Conservation (phyloP, 2,329 filamentous ascomycete genomes). For the Xylaria digitata region DNA sequence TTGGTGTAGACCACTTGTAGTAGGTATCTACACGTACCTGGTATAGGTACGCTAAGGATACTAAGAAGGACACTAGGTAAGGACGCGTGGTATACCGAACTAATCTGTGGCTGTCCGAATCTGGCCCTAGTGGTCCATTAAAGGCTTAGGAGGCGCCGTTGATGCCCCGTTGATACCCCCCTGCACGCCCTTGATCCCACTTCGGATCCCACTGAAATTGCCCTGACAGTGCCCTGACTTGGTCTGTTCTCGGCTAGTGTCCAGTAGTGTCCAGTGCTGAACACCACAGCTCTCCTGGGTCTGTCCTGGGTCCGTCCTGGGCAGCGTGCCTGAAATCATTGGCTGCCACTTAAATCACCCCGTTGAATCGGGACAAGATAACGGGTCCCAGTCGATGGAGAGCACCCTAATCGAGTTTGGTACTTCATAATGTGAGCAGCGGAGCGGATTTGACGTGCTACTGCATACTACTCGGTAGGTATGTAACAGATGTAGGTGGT, state of each 20-base stretch:
- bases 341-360: slow-evolving; percentile 34
- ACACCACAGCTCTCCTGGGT: not conserved
- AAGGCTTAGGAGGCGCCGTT: slow-evolving; percentile 10
- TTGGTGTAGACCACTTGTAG: too few relatives aligned
- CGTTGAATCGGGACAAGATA: slow-evolving; percentile 32
- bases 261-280: not conserved
- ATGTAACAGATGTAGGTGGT: not conserved
- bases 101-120: slow-evolving; percentile 20
- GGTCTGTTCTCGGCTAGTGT: slow-evolving; percentile 16
- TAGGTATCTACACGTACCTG: too few relatives aligned
- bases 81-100: not conserved
- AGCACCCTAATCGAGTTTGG: slow-evolving; percentile 25
- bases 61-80: not conserved
- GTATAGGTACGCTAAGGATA: not conserved
- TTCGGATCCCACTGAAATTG: slow-evolving; percentile 2
- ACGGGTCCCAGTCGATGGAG: slow-evolving; percentile 1
- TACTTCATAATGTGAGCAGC: slow-evolving; percentile 12
- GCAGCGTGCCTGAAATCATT: slow-evolving; percentile 23
- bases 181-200: slow-evolving; percentile 17
- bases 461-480: slow-evolving; percentile 8
- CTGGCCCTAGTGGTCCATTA: slow-evolving; percentile 15
- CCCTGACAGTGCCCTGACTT: slow-evolving; percentile 7
- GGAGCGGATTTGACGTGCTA: slow-evolving; percentile 25
- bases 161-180: slow-evolving; percentile 8
- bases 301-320: not conserved